Conservation (phyloP, 768 basidiomycete genomes). For the Mycena olivaceomarginata region DNA sequence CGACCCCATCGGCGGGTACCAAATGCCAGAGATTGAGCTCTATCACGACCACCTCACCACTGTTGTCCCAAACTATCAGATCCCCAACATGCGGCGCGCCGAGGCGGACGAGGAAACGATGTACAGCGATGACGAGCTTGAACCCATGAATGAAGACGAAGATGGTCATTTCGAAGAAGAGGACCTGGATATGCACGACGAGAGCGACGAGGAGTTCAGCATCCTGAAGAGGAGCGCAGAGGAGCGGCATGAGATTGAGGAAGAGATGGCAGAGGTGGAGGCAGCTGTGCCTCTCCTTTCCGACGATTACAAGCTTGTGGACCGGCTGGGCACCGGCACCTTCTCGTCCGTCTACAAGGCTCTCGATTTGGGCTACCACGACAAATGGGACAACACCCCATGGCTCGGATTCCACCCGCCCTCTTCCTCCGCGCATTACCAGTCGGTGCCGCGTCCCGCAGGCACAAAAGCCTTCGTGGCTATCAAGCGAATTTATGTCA, state of each 20-base stretch:
- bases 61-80: conserved; percentile 57
- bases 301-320: conserved; percentile 85
- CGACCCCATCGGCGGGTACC: conserved; percentile 66
- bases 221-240: conserved; percentile 74
- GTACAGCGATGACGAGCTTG: conserved; percentile 67
- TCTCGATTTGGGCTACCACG: conserved; percentile 84
- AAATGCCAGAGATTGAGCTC: conserved; percentile 60
- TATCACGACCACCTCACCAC: conserved; percentile 73
- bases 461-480: conserved; percentile 87
- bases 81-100: conserved; percentile 42
- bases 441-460: conserved; percentile 64
- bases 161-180: conserved; percentile 58
- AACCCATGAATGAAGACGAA: conserved; percentile 50
- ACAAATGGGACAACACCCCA: conserved; percentile 84
- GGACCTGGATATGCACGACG: conserved; percentile 53
- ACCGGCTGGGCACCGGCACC: conserved; percentile 96
- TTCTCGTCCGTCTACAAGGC: conserved; percentile 99
- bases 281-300: conserved; percentile 79
- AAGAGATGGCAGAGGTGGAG: conserved; percentile 86
- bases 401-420: conserved; percentile 84
- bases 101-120: conserved; percentile 68
- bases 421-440: conserved; percentile 80
- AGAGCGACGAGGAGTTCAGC: conserved; percentile 79
- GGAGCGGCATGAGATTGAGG: conserved; percentile 84
- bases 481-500: conserved; percentile 97